phyloP scores from a whole-genome alignment of 495 filamentous ascomycete genomes.

The Tirmania nivea region DNA sequence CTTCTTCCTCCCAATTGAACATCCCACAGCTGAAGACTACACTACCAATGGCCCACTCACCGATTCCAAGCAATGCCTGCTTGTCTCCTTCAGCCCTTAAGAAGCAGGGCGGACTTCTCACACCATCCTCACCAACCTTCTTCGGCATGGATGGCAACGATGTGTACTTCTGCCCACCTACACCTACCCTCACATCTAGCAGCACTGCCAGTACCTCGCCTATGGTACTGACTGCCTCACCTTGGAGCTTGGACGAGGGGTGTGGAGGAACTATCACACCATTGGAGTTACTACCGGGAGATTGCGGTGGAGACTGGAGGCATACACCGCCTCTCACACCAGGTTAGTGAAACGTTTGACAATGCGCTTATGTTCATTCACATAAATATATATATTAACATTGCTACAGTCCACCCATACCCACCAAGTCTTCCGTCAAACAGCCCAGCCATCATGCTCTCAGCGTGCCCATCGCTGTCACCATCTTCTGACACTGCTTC shows the following conservation, averaged over 20 bases:
- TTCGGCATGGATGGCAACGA: constrained; percentile 59
- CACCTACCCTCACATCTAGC: constrained; percentile 59
- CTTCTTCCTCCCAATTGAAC: constrained; percentile 26
- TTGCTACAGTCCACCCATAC: constrained; percentile 28
- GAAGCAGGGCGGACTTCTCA: constrained; percentile 51
- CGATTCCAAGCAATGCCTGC: constrained; percentile 35
- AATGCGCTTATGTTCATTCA: too few species aligned
- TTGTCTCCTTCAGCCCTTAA: constrained; percentile 56
- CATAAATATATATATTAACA: constrained; percentile 1
- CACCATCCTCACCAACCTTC: constrained; percentile 46
- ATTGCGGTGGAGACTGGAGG: constrained; percentile 42
- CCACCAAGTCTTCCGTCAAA: constrained; percentile 4
- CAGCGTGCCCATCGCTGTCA: constrained; percentile 67
- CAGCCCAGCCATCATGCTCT: constrained; percentile 14
- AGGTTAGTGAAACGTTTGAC: constrained; percentile 34
- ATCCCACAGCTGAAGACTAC: constrained; percentile 34
- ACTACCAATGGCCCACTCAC: constrained; percentile 27
- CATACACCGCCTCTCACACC: constrained; percentile 62
- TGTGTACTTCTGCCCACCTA: constrained; percentile 58
- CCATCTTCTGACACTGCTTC: constrained; percentile 65
- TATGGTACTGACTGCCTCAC: constrained; percentile 48
- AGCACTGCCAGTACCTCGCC: constrained; percentile 77
- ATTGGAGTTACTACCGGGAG: constrained; percentile 24
- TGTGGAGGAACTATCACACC: constrained; percentile 36
- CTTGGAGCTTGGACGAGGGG: constrained; percentile 63